phyloP scores from a whole-genome alignment of 441 rosid genomes.

The Pelargonium cotyledonis region DNA sequence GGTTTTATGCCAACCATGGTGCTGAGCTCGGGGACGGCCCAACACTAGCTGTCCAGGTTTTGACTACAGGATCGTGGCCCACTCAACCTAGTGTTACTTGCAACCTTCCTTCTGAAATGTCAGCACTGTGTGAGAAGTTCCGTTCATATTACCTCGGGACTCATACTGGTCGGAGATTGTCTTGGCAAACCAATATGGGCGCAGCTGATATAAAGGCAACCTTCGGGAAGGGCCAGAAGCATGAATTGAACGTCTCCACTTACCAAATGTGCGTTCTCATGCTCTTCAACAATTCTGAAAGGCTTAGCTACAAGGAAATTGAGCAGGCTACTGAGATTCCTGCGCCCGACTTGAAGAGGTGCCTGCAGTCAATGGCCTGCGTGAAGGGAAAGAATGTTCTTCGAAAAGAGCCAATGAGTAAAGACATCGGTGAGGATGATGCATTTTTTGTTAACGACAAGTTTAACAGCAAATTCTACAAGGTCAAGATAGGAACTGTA shows the following conservation, averaged over 20 bases:
- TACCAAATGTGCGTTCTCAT: slow-evolving; percentile 93
- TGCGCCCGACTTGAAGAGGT: slow-evolving; percentile 72
- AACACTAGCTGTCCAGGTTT: slow-evolving; percentile 85
- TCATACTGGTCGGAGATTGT: slow-evolving; percentile 82
- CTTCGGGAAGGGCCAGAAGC: slow-evolving; percentile 93
- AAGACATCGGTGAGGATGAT: slow-evolving; percentile 86
- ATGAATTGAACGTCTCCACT: slow-evolving; percentile 89
- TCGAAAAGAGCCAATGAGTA: slow-evolving; percentile 93
- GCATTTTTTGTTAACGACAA: slow-evolving; percentile 74
- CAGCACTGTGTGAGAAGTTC: slow-evolving; percentile 81
- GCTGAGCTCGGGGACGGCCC: slow-evolving; percentile 80
- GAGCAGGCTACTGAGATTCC: slow-evolving; percentile 90
- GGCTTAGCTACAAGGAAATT: slow-evolving; percentile 81
- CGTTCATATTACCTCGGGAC: slow-evolving; percentile 86
- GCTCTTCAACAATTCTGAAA: slow-evolving; percentile 78
- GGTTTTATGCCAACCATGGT: slow-evolving; percentile 51
- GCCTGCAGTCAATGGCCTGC: slow-evolving; percentile 91
- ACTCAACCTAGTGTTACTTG: slow-evolving; percentile 74
- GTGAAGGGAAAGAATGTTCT: slow-evolving; percentile 86
- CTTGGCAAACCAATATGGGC: slow-evolving; percentile 99
- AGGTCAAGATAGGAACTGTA: slow-evolving; percentile 95
- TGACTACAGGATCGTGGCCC: slow-evolving; percentile 95
- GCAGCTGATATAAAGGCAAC: slow-evolving; percentile 80
- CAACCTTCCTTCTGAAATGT: slow-evolving; percentile 84
- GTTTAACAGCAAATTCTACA: slow-evolving; percentile 82